Conservation (phyloP, 257 asterid genomes). For the Scutellaria barbata region DNA sequence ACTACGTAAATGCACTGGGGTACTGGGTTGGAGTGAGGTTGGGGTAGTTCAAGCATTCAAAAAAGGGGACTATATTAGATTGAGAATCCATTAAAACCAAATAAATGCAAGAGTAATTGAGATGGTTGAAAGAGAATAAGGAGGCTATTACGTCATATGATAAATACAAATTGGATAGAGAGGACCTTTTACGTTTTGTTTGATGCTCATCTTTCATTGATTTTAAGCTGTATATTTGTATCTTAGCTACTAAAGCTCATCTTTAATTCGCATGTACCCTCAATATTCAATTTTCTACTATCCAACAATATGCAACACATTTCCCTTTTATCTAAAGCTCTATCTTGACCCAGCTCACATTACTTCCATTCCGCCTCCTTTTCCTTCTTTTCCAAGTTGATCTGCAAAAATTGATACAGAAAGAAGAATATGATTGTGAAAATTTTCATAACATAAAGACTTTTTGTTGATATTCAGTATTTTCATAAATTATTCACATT, state of each 20-base stretch:
- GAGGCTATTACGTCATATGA: slow-evolving; percentile 51
- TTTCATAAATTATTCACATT: too few relatives aligned
- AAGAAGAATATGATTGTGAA: too few relatives aligned
- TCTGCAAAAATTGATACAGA: too few relatives aligned
- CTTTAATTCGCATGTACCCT: background rate
- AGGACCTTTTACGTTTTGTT: background rate
- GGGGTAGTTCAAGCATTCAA: slow-evolving; percentile 47
- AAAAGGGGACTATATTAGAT: slow-evolving; percentile 43
- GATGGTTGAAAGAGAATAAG: slow-evolving; percentile 69
- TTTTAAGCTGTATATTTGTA: background rate
- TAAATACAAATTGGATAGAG: slow-evolving; percentile 51
- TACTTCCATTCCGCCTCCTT: too few relatives aligned
- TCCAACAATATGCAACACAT: background rate
- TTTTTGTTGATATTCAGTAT: too few relatives aligned
- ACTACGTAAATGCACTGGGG: slow-evolving; percentile 34
- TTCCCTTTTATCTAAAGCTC: too few relatives aligned
- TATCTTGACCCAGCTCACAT: too few relatives aligned
- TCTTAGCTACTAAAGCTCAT: slow-evolving; percentile 1
- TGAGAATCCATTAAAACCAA: slow-evolving; percentile 60
- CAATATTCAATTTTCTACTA: slow-evolving; percentile 15
- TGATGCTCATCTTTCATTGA: background rate
- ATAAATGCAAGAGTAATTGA: slow-evolving; percentile 71
- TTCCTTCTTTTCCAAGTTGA: too few relatives aligned
- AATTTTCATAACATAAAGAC: too few relatives aligned
- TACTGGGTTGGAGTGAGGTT: slow-evolving; percentile 18